phyloP scores from a whole-genome alignment of 1,284 basidiomycete genomes.

The Baeospora myosura region DNA sequence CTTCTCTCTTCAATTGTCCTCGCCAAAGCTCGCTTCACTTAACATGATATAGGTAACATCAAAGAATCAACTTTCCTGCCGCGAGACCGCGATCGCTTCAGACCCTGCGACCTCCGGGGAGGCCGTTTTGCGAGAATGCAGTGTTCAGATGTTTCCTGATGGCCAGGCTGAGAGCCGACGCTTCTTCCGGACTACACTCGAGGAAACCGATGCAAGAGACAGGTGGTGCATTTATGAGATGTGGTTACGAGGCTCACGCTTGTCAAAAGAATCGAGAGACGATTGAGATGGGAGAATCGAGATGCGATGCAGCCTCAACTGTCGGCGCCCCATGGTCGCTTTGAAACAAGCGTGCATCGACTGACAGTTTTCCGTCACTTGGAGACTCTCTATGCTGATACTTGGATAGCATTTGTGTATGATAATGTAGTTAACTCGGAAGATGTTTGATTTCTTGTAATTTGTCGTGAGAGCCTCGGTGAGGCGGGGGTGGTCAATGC shows the following conservation, averaged over 20 bases:
- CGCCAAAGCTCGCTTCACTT: not conserved
- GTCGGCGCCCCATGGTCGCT: too few relatives aligned
- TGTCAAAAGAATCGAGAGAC: not conserved
- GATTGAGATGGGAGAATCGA: too few relatives aligned
- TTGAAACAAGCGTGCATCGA: not conserved
- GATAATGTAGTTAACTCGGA: not conserved
- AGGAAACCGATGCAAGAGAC: conserved; percentile 21
- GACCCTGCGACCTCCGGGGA: too few relatives aligned
- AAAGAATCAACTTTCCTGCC: not conserved
- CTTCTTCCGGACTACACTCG: conserved; percentile 30
- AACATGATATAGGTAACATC: not conserved
- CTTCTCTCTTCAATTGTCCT: too few relatives aligned
- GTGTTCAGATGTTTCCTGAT: not conserved
- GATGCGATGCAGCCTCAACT: too few relatives aligned
- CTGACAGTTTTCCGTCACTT: not conserved
- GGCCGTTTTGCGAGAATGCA: conserved; percentile 3
- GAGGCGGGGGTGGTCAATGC: not conserved
- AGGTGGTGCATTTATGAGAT: conserved; percentile 42
- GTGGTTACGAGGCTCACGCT: conserved; percentile 30
- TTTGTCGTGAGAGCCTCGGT: too few relatives aligned
- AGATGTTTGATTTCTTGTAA: too few relatives aligned
- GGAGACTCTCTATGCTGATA: not conserved
- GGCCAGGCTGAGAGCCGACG: too few relatives aligned
- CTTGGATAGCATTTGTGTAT: not conserved
- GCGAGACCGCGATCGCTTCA: not conserved